Evolutionary conservation across 331 rosid genomes (phyloP).

Genomic region (Arachis monticola): DNA sequence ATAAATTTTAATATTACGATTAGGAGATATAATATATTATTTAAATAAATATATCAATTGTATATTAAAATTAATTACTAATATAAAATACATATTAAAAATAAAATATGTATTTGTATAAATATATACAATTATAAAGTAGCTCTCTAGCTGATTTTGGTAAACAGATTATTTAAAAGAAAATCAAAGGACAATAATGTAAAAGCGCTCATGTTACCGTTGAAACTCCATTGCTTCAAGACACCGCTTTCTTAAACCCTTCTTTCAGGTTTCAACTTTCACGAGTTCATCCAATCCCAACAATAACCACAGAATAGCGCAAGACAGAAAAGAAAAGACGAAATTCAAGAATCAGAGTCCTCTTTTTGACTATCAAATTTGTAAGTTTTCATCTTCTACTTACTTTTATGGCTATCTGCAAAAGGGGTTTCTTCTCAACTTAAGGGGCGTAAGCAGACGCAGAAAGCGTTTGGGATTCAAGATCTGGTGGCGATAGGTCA

Average conservation of each 20-base stretch:
- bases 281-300: not conserved
- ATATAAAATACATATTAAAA: too few species aligned
- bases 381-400: slow-evolving; percentile 38
- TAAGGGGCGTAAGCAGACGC: too few species aligned
- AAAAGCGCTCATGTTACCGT: slow-evolving; percentile 43
- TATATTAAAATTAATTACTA: too few species aligned
- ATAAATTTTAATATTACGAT: too few species aligned
- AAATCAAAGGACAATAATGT: slow-evolving; percentile 24
- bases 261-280: not conserved
- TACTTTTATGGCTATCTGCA: not conserved
- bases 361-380: not conserved
- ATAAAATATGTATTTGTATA: too few species aligned
- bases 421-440: not conserved
- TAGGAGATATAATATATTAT: too few species aligned
- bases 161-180: too few species aligned
- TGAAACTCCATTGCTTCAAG: slow-evolving; percentile 11
- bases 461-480: too few species aligned
- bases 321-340: not conserved
- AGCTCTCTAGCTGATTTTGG: too few species aligned
- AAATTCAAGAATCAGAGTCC: not conserved
- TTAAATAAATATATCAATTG: too few species aligned
- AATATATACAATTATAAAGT: too few species aligned
- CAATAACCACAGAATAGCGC: not conserved
- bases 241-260: not conserved
- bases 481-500: too few species aligned